These are phyloP conservation scores for Misopates orontium DNA, from an alignment of 257 asterid species.

Conservation along the genomic window DNA sequence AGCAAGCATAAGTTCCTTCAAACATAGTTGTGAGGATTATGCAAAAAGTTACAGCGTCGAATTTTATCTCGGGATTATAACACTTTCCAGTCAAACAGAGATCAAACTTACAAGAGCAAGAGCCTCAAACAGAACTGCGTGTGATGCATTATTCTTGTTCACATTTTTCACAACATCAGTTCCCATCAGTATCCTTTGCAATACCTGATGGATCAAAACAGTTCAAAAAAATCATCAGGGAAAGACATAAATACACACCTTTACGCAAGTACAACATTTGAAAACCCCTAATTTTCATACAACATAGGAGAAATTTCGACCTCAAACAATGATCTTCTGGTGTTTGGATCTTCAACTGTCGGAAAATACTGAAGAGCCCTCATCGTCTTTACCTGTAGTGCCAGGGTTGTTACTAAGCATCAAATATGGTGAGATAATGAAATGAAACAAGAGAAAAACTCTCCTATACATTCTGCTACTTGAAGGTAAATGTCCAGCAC, in stretches of 20 bases:
- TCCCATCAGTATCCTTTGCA: constrained; percentile 97
- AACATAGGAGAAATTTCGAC: constrained; percentile 40
- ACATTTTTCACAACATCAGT: constrained; percentile 99
- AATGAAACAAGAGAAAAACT: constrained; percentile 16
- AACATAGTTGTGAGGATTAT: constrained; percentile 13
- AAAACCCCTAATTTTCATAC: constrained; percentile 18
- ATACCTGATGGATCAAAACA: constrained; percentile 54
- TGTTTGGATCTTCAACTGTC: constrained; percentile 91
- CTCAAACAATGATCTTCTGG: constrained; percentile 96
- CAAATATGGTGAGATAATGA: constrained; percentile 24
- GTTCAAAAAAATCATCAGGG: constrained; percentile 16
- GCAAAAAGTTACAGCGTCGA: not conserved
- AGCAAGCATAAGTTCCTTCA: constrained; percentile 13
- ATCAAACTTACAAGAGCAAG: constrained; percentile 82
- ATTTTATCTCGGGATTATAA: constrained; percentile 12
- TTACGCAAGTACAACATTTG: constrained; percentile 11
- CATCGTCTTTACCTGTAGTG: constrained; percentile 90
- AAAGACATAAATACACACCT: constrained; percentile 13
- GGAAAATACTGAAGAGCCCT: constrained; percentile 99
- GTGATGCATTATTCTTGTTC: constrained; percentile 99
- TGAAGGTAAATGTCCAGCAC: constrained; percentile 23
- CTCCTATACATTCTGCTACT: constrained; percentile 6
- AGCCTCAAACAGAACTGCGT: constrained; percentile 99
- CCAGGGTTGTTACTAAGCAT: constrained; percentile 17
- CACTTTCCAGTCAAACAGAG: constrained; percentile 18